phyloP scores from a whole-genome alignment of 441 rosid species.

The Lepidium campestre region DNA sequence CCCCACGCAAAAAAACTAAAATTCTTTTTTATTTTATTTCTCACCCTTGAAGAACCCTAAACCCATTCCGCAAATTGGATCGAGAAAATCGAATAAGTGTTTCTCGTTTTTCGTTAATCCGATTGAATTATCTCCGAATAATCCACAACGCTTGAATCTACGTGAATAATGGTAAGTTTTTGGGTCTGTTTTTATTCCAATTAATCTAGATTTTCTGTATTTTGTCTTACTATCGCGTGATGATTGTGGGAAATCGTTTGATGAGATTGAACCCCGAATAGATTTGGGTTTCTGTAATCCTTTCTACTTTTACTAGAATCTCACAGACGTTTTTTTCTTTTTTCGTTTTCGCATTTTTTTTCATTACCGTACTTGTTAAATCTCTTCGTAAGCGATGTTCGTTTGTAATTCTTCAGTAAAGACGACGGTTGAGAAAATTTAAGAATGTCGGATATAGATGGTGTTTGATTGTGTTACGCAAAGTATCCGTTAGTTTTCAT shows the following conservation, averaged over 20 bases:
- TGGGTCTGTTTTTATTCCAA: not conserved
- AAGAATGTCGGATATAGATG: not conserved
- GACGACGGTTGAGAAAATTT: too few relatives aligned
- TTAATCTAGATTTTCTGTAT: not conserved
- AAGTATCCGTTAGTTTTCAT: not conserved
- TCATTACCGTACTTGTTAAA: not conserved
- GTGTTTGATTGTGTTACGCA: not conserved
- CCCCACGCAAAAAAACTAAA: not conserved
- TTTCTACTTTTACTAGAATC: not conserved
- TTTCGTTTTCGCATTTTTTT: not conserved
- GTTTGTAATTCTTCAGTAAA: not conserved
- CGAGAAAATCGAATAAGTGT: not conserved
- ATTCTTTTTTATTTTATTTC: not conserved
- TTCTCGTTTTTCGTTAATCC: not conserved
- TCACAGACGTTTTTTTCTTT: not conserved
- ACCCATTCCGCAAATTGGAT: conserved; percentile 3
- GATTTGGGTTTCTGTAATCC: not conserved
- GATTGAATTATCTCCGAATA: not conserved
- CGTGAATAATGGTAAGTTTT: conserved; percentile 14
- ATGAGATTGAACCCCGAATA: not conserved
- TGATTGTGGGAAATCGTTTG: not conserved
- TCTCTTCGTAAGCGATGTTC: not conserved
- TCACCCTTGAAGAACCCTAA: conserved; percentile 20
- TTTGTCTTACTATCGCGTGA: not conserved
- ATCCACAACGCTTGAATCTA: not conserved